Conservation (phyloP, 2,329 filamentous ascomycete species). For the Colletotrichum sp. region DNA sequence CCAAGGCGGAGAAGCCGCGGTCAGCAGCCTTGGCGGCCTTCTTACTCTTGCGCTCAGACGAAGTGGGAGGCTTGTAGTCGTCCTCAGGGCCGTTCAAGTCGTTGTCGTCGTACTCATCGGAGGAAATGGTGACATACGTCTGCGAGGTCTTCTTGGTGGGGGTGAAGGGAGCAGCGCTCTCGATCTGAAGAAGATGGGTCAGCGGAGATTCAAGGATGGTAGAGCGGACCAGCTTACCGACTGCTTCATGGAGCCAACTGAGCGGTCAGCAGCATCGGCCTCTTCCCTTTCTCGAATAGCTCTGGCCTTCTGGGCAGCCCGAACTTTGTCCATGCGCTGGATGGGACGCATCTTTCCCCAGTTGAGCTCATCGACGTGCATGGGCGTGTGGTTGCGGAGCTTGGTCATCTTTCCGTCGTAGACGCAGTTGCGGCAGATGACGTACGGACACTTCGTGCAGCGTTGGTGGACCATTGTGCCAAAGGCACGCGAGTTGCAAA, state of each 20-base stretch:
- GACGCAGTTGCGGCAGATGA: neutral
- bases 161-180: neutral
- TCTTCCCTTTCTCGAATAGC: neutral
- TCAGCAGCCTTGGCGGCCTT: neutral
- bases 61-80: neutral
- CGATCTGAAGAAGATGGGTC: neutral
- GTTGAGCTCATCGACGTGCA: neutral
- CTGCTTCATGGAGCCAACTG: neutral
- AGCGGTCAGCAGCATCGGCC: neutral
- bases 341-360: neutral
- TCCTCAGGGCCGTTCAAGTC: neutral
- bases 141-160: neutral
- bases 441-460: neutral
- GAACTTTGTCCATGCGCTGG: neutral
- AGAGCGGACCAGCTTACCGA: neutral
- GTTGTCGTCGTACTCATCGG: neutral
- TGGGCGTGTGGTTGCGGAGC: neutral
- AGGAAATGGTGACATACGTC: neutral
- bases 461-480: neutral
- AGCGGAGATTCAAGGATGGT: neutral
- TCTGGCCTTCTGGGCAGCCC: neutral
- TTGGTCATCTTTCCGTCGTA: neutral
- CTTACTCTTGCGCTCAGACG: neutral
- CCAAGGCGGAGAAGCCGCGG: neutral
- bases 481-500: neutral